Conservation (phyloP, 331 rosid species). For the Quercus tomentella region DNA sequence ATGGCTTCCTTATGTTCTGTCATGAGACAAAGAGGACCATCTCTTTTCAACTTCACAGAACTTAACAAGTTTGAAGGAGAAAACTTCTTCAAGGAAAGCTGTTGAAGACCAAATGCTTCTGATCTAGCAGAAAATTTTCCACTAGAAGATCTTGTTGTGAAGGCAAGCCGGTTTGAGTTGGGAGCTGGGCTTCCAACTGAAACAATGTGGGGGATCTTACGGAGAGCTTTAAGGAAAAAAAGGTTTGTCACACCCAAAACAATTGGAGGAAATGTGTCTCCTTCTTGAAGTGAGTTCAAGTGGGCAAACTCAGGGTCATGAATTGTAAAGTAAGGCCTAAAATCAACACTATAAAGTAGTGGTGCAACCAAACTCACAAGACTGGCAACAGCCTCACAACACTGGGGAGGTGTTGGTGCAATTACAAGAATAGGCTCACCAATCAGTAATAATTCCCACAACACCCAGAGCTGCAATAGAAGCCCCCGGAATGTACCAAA, state of each 20-base stretch:
- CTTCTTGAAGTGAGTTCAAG: constrained; percentile 70
- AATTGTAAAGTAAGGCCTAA: constrained; percentile 93
- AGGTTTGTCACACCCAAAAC: constrained; percentile 92
- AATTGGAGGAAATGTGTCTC: constrained; percentile 70
- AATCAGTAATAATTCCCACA: constrained; percentile 85
- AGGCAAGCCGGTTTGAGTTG: constrained; percentile 43
- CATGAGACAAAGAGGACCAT: constrained; percentile 96
- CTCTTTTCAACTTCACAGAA: constrained; percentile 81
- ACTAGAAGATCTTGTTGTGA: constrained; percentile 50
- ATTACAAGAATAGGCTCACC: constrained; percentile 89
- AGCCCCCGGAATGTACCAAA: constrained; percentile 80
- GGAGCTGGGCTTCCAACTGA: constrained; percentile 91
- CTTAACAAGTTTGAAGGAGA: constrained; percentile 77
- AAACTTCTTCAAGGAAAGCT: constrained; percentile 65
- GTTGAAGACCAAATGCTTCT: constrained; percentile 74
- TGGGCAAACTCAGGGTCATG: constrained; percentile 76
- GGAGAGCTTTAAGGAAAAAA: constrained; percentile 90
- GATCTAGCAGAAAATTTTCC: constrained; percentile 50
- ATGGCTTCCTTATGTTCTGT: constrained; percentile 94
- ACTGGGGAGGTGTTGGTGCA: constrained; percentile 94
- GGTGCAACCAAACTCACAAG: constrained; percentile 97
- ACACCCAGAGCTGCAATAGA: constrained; percentile 86
- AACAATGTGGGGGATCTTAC: constrained; percentile 64
- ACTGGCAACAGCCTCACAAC: constrained; percentile 93
- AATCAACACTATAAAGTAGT: constrained; percentile 79